A percentile compares a stretch with the other conserved stretches of the same genome.
These are phyloP conservation scores for Aspergillus carlsbadensis DNA, from an alignment of 495 filamentous ascomycete genomes.

Conservation along the genomic window DNA sequence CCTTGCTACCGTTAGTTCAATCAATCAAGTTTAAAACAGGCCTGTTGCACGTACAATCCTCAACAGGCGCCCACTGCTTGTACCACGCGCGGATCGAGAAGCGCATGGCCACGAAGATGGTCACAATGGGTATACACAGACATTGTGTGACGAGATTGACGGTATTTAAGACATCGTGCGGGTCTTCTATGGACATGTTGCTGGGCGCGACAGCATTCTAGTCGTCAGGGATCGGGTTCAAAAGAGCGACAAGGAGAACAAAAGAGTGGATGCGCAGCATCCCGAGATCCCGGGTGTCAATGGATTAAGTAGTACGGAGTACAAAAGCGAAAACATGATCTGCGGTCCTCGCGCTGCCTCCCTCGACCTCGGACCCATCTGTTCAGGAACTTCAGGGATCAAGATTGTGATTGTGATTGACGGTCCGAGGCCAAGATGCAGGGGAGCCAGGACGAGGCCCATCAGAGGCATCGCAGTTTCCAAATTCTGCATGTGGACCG, in stretches of 20 bases:
- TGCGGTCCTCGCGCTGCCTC: too few species aligned
- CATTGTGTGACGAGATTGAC: constrained; percentile 43
- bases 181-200: constrained; percentile 30
- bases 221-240: neutral
- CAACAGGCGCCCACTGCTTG: constrained; percentile 32
- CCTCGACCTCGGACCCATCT: too few species aligned
- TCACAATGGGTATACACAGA: constrained; percentile 44
- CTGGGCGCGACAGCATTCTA: constrained; percentile 1
- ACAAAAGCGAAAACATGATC: neutral
- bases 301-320: neutral
- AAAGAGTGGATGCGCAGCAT: constrained; percentile 1
- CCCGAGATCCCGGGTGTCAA: neutral
- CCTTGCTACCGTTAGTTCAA: constrained; percentile 25
- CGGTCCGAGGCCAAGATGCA: too few species aligned
- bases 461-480: too few species aligned
- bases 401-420: too few species aligned
- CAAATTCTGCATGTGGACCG: too few species aligned
- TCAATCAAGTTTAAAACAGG: neutral
- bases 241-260: neutral
- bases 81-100: constrained; percentile 38
- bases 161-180: constrained; percentile 36
- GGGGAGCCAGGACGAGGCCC: too few species aligned
- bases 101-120: constrained; percentile 37
- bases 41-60: constrained; percentile 39
- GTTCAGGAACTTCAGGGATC: too few species aligned